Evolutionary conservation across 2,329 filamentous ascomycete species (phyloP), one percentile per base, ranked within the genome.

Genomic region (Dactylonectria estremocensis): DNA sequence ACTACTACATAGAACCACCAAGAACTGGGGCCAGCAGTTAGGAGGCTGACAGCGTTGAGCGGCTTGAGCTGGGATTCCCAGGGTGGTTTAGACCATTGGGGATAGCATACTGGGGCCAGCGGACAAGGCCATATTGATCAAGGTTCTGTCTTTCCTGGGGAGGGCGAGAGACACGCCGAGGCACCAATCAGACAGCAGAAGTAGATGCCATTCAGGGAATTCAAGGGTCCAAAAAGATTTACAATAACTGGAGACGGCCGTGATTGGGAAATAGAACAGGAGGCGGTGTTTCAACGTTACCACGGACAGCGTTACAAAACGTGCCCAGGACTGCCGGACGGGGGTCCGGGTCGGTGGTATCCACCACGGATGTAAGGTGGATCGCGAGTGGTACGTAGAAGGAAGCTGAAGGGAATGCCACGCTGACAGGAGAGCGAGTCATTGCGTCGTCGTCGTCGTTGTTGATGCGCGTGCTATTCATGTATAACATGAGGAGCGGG

Each of bases 221-320:
- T 45, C 56, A 54, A 50, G 58, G 54, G 37, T 37, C 43, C 43
- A 54, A 53, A 53, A 59, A 66, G 46, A 65, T 65, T 65, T 52
- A 43, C 45, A 35, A 40, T 28, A 20, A 35, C 20, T 37, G 31
- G 35, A 40, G 22, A 16, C 57, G 31, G 40, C 37, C 43, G 54
- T 53, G 62, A 68, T 68, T 66, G 66, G 66, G 49, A 63, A 57
- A 24, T n/a, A 48, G 52, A 55, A 22, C 50, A 43, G 31, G 49
- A 46, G 57, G 64, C 58, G 62, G 55, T 60, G 62, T 68, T 66
- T 66, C 64, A 62, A 58, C n/a, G 48, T n/a, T 22, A 33, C 48
- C 57, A 48, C 50, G 58, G 58, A 48, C 59, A 56, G 58, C 64
- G 61, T 66, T 61, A 61, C 48, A 53, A 53, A 53, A 33, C 50